Percentiles rank a stretch among this genome's conserved stretches.
Conservation (phyloP, 2,329 filamentous ascomycete genomes). For the Aspergillus brunneoviolaceus region DNA sequence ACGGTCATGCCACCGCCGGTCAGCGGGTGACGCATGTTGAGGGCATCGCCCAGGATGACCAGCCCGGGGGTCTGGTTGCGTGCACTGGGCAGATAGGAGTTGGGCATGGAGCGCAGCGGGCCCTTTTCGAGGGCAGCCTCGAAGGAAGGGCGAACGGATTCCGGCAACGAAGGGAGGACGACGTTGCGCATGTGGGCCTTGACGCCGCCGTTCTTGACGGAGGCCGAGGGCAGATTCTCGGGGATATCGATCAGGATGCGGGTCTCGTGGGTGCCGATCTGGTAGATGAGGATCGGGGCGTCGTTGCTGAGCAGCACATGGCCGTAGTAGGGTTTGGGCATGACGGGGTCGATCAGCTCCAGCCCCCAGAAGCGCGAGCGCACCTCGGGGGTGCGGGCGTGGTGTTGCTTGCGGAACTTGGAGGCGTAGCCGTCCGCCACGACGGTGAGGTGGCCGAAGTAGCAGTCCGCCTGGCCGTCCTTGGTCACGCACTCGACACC, state of each 20-base stretch:
- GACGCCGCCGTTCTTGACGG: slow-evolving; percentile 73
- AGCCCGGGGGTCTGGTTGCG: slow-evolving; percentile 71
- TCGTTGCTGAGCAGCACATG: slow-evolving; percentile 82
- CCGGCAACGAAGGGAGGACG: slow-evolving; percentile 75
- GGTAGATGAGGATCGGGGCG: slow-evolving; percentile 84
- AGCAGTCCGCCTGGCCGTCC: slow-evolving; percentile 64
- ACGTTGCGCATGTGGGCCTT: slow-evolving; percentile 78
- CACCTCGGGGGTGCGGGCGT: slow-evolving; percentile 65
- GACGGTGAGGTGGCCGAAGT: slow-evolving; percentile 85
- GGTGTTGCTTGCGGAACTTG: slow-evolving; percentile 81
- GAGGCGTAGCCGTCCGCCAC: slow-evolving; percentile 90
- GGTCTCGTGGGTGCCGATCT: slow-evolving; percentile 94
- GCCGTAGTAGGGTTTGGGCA: slow-evolving; percentile 73
- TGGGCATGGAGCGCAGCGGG: slow-evolving; percentile 87
- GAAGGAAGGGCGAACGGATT: slow-evolving; percentile 70
- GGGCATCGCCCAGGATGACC: slow-evolving; percentile 84
- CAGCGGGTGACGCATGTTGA: slow-evolving; percentile 99
- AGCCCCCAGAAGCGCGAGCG: slow-evolving; percentile 91
- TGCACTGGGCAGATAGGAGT: slow-evolving; percentile 83
- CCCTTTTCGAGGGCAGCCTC: slow-evolving; percentile 73
- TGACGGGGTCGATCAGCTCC: slow-evolving; percentile 81
- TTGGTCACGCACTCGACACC: slow-evolving; percentile 75
- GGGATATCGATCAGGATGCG: slow-evolving; percentile 87
- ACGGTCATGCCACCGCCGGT: slow-evolving; percentile 99
- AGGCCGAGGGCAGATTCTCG: slow-evolving; percentile 70